Evolutionary conservation across 2,329 filamentous ascomycete species (phyloP).

Genomic region (Phaeosphaeriaceae sp.): DNA sequence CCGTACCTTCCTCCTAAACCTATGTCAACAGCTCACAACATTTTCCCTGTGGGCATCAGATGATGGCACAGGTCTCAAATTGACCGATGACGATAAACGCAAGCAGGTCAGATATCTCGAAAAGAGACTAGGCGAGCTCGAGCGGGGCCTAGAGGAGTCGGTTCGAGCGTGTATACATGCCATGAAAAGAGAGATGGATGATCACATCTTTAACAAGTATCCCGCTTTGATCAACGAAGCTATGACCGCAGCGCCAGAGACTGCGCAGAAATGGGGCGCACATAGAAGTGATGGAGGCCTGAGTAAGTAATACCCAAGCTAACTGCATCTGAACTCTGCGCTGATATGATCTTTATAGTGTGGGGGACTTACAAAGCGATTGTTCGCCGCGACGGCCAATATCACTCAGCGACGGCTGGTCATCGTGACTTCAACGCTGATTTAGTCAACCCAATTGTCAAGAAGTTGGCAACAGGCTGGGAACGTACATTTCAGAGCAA

Average conservation of each 20-base stretch:
- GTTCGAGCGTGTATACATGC: conserved; percentile 49
- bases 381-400: conserved; percentile 59
- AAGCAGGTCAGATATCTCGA: conserved; percentile 50
- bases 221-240: conserved; percentile 50
- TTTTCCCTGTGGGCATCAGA: conserved; percentile 59
- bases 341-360: conserved; percentile 6
- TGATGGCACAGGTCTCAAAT: conserved; percentile 49
- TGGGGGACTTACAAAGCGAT: conserved; percentile 65
- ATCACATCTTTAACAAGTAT: conserved; percentile 57
- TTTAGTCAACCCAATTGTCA: conserved; percentile 49
- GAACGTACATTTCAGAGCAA: conserved; percentile 52
- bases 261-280: conserved; percentile 45
- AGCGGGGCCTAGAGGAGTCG: conserved; percentile 50
- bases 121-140: conserved; percentile 48
- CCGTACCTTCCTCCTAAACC: conserved; percentile 58
- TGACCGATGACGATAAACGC: conserved; percentile 50
- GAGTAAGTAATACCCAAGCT: not conserved
- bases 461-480: conserved; percentile 52
- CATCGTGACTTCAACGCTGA: conserved; percentile 52
- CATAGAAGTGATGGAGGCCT: conserved; percentile 55
- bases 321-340: no score
- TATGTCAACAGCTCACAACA: conserved; percentile 60
- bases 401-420: conserved; percentile 44
- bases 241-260: conserved; percentile 43
- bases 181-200: conserved; percentile 50